Percentiles rank a stretch among this genome's conserved stretches.
Conservation (phyloP, 345 rosid genomes). For the Microthlaspi erraticum region DNA sequence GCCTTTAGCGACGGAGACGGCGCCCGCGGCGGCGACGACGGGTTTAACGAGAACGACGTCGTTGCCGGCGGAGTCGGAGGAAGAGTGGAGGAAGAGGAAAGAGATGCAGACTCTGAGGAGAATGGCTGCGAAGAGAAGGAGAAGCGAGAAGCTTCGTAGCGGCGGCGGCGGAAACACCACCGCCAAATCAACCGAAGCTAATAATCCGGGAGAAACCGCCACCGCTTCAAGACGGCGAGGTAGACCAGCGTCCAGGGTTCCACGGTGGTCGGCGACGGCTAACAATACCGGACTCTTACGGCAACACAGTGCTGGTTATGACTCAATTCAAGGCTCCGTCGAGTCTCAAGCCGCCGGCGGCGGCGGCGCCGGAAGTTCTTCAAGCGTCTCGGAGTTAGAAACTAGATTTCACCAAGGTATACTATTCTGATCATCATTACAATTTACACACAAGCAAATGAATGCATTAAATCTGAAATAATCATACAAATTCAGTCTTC, state of each 20-base stretch:
- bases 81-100: conserved; percentile 94
- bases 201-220: conserved; percentile 47
- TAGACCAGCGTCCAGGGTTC: conserved; percentile 45
- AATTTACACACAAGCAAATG: conserved; percentile 3
- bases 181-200: conserved; percentile 25
- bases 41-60: conserved; percentile 76
- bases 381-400: conserved; percentile 67
- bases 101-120: conserved; percentile 82
- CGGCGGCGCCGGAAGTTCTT: conserved; percentile 60
- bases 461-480: conserved; percentile 12
- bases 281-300: conserved; percentile 46
- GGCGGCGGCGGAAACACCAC: conserved; percentile 12
- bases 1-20: conserved; percentile 1
- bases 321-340: conserved; percentile 48
- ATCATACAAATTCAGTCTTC: not conserved
- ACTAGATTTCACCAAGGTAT: conserved; percentile 65
- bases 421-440: conserved; percentile 35
- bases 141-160: conserved; percentile 69
- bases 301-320: conserved; percentile 39
- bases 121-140: conserved; percentile 86
- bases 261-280: conserved; percentile 53
- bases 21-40: conserved; percentile 3
- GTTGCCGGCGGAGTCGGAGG: conserved; percentile 84
- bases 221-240: conserved; percentile 40
- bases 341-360: conserved; percentile 51